Base-by-base conservation (phyloP, 1,139 yeast genomes). In the Torulaspora pretoriensis region DNA sequence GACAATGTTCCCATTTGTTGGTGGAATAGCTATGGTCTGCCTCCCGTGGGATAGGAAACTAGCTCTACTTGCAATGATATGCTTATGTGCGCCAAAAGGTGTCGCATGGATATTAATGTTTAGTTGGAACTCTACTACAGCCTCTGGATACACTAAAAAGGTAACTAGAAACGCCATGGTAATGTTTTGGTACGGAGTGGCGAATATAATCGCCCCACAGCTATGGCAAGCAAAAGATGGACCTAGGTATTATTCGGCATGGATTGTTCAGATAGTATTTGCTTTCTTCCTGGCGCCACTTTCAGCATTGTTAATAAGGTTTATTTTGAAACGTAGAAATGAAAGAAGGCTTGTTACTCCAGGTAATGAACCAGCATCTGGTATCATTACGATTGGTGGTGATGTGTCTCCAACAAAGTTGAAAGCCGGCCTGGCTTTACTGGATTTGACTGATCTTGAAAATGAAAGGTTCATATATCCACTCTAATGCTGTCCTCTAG, bases 201-300 rank as follows among this genome's bases (percentile, higher is more conserved):
- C 77, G 7, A 77, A 76, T 56, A 65, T 81, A 39, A 69, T 78
- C 41, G 88, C 89, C 0, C 86, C 89, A 1, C 86, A 80, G 57
- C 72, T 82, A 1, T 82, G 81, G 59, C 65, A 71, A 40, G 62
- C 67, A 0, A 49, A 51, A 2, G 77, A 81, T 55, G 77, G 78
- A 0, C 86, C 86, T 2, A 54, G 55, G 16, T 77, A 76, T 27
- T 26, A 24, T 12, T 19, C 31, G 9, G 34, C 42, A 4, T 75
- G 80, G 80, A 66, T 71, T 42, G 75, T 74, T 12, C 51, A 50
- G 35, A 37, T 50, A 23, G 38, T 47, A 7, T 25, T 51, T 37
- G 43, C 47, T 13, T 46, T 51, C 10, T 46, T 39, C 25, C 49
- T 44, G 30, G 42, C 40, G 9, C 42, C 45, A 7, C 36, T 39